Evolutionary conservation across 2,329 filamentous ascomycete species (phyloP), one percentile per base, ranked within the genome.

Genomic region (Calonectria leucothoes): DNA sequence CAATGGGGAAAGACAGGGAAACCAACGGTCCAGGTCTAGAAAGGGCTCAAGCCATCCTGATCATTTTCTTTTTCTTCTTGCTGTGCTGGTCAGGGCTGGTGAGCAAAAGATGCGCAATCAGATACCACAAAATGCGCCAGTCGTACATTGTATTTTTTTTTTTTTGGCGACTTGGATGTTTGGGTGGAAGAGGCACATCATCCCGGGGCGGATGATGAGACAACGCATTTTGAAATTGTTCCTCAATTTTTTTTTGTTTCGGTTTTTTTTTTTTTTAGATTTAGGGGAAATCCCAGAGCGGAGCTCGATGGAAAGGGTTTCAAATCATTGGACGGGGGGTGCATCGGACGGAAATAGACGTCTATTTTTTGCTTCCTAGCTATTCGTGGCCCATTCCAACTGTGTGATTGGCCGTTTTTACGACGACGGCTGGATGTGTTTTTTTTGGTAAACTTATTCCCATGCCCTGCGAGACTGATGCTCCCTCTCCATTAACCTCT

Each of bases 1-100:
- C 55, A 55, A 61, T 78, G 71, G 76, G 52, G 74, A 71, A 79
- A 52, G 31, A 73, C 68, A n/a, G 63, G 71, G 76, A 75, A 51
- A 61, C 27, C 63, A 33, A 69, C 27, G 64, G 55, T 70, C 48
- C 23, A 61, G 71, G 73, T 61, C 57, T 69, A 74, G 61, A 77
- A 42, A 35, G 65, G 55, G 59, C 33, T 66, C 37, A 25, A 20
- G 45, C 51, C 57, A 29, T 57, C 37, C 45, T 73, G 55, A 23
- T 33, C n/a, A n/a, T n/a, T n/a, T n/a, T n/a, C n/a, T n/a, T 49
- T 49, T 39, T 61, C 23, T 49, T 27, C 14, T 42, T 51, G 67
- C 52, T 57, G 61, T 48, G 45, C 55, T 70, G 51, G 65, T 63
- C 63, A 75, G 69, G 59, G 69, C 25, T 20, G 67, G 61, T 63